Conservation (phyloP, 2,329 filamentous ascomycete genomes). For the Sarocladium brachiariae region DNA sequence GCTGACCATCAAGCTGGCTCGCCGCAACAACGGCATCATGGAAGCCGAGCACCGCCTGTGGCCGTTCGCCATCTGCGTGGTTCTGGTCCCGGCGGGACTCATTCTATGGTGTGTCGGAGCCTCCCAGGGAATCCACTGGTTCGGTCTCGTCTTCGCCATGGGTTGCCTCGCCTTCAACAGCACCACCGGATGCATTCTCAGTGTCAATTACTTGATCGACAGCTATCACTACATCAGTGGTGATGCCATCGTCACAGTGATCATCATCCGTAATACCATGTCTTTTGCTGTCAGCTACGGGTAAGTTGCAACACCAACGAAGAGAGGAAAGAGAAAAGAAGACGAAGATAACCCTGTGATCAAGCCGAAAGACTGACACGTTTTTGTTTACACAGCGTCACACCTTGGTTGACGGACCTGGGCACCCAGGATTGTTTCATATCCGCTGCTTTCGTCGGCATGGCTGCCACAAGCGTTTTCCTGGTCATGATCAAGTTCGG, state of each 20-base stretch:
- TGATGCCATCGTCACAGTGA: slow-evolving; percentile 32
- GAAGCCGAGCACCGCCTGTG: slow-evolving; percentile 36
- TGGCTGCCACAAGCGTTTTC: slow-evolving; percentile 32
- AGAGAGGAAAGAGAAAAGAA: too few species aligned
- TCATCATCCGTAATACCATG: slow-evolving; percentile 32
- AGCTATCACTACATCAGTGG: slow-evolving; percentile 33
- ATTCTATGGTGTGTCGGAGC: slow-evolving; percentile 30
- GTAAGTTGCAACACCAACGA: too few species aligned
- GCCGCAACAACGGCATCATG: slow-evolving; percentile 33
- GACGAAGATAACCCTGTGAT: too few species aligned
- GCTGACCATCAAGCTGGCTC: slow-evolving; percentile 30
- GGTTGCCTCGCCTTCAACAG: slow-evolving; percentile 26
- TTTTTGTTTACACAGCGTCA: too few species aligned
- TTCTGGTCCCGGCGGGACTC: slow-evolving; percentile 18
- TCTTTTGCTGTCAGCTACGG: slow-evolving; percentile 28
- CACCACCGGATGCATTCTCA: slow-evolving; percentile 29
- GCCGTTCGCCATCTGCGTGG: slow-evolving; percentile 23
- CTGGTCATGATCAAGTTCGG: slow-evolving; percentile 43
- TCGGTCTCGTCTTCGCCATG: slow-evolving; percentile 35
- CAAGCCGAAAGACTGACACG: too few species aligned
- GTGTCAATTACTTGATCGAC: slow-evolving; percentile 34
- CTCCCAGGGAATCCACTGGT: slow-evolving; percentile 33
- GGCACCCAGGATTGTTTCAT: slow-evolving; percentile 37
- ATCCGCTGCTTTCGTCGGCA: slow-evolving; percentile 31
- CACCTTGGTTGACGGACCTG: slow-evolving; percentile 34